Evolutionary conservation across 352 stramenopile species (phyloP), one percentile per base, ranked within the genome.

Genomic region (Phytopythium litorale): DNA sequence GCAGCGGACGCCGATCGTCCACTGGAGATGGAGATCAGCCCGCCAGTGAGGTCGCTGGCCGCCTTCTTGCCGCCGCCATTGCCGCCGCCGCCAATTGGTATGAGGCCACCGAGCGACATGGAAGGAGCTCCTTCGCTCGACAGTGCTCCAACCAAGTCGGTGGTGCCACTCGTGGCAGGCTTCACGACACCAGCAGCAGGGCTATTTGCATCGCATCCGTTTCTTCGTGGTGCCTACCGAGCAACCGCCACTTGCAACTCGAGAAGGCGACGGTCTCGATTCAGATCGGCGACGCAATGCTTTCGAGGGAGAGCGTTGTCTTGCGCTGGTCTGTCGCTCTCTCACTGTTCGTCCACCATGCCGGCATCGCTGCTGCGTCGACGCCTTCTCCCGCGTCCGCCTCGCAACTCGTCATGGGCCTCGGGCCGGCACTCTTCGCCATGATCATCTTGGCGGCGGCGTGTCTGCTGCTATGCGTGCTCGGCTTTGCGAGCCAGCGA

Each of bases 11-110:
- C 45, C 5, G 50, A 28, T 1, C 65, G 58, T 1, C 61, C 46
- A 33, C 52, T n/a, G 21, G 56, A 64, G 46, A 91, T 78, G 11
- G 78, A 85, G 58, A 91, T 88, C 32, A 89, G 67, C 0, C 82
- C 82, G 49, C 79, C 65, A 1, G 79, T 91, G 38, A 89, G 70
- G 33, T 88, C 73, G 12, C 62, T 81, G 16, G 62, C 25, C 9
- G 42, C 51, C 16, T 62, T 65, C 58, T 72, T 79, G 33, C 60
- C 57, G 42, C 58, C 61, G 35, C 62, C 38, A 4, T 51, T 49
- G 4, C 60, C 64, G 40, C 67, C 63, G 11, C 16, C 57, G 1
- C 68, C 67, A 58, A 91, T 87, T 8, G 81, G 72, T 15, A 84
- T 83, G 35, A 89, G 73, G 3, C 73, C 67, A 30, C 76, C 76